phyloP scores from a whole-genome alignment of 345 rosid genomes.

The Citrus mangshanensis region DNA sequence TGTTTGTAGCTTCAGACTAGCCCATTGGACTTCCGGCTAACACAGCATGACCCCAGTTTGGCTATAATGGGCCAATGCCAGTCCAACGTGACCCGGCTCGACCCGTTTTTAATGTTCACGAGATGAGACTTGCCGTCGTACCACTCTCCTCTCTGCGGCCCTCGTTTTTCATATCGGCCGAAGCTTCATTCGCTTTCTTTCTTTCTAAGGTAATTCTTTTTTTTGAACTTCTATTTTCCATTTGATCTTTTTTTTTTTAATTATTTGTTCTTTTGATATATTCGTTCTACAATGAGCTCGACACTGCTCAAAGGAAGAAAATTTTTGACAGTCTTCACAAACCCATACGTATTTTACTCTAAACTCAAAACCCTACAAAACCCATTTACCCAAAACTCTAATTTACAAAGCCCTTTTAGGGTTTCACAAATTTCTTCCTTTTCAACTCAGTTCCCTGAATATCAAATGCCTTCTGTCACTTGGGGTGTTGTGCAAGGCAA shows the following conservation, averaged over 20 bases:
- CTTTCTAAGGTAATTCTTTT: neutral
- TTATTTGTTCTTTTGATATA: neutral
- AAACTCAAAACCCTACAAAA: slow-evolving; percentile 28
- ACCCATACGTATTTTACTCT: neutral
- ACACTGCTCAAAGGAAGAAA: slow-evolving; percentile 31
- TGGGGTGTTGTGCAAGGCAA: slow-evolving; percentile 93
- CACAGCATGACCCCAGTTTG: neutral
- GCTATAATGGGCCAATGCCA: neutral
- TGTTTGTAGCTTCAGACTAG: neutral
- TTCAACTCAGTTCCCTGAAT: slow-evolving; percentile 78
- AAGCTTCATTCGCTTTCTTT: neutral
- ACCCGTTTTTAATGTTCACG: neutral
- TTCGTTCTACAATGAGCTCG: slow-evolving; percentile 23
- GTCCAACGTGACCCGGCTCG: neutral
- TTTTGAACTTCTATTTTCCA: neutral
- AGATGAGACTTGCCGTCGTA: neutral
- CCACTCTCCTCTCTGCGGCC: neutral
- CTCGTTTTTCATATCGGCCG: neutral
- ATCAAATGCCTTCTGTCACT: slow-evolving; percentile 94
- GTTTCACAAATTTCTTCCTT: slow-evolving; percentile 25
- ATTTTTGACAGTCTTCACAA: slow-evolving; percentile 25
- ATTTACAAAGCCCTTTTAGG: slow-evolving; percentile 14
- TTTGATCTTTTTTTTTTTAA: neutral
- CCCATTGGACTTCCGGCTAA: neutral
- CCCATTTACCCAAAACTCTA: slow-evolving; percentile 17